Percentiles rank a stretch among this genome's conserved stretches.
These are phyloP conservation scores for Avicennia marina DNA, from an alignment of 257 asterid species.

Conservation along the genomic window DNA sequence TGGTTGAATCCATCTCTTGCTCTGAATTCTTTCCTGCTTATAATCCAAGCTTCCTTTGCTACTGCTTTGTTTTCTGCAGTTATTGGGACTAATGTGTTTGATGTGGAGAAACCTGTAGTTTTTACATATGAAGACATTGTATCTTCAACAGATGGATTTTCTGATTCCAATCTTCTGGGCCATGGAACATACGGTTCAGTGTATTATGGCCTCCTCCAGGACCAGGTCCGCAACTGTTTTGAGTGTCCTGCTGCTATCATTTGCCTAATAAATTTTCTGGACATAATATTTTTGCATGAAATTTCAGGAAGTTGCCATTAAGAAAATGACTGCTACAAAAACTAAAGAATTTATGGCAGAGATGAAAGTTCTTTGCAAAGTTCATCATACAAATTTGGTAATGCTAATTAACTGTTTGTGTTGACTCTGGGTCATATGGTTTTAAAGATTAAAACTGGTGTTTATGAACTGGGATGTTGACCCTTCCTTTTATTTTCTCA, in stretches of 20 bases:
- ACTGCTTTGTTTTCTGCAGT: slow-evolving; percentile 44
- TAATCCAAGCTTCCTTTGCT: neutral
- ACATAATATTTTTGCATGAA: neutral
- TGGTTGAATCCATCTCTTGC: no score
- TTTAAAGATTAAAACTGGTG: slow-evolving; percentile 1
- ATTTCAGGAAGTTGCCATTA: slow-evolving; percentile 86
- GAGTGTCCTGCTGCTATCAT: slow-evolving; percentile 2
- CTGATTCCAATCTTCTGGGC: slow-evolving; percentile 87
- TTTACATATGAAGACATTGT: slow-evolving; percentile 65
- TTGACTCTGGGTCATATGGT: neutral
- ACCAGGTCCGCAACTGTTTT: slow-evolving; percentile 52
- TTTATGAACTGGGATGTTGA: slow-evolving; percentile 17
- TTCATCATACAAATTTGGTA: slow-evolving; percentile 96
- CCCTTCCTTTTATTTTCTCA: slow-evolving; percentile 33
- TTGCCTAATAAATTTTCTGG: slow-evolving; percentile 10
- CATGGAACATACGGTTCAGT: slow-evolving; percentile 94
- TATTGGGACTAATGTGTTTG: slow-evolving; percentile 76
- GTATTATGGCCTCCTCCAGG: slow-evolving; percentile 77
- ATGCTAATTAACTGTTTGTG: slow-evolving; percentile 18
- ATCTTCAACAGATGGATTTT: slow-evolving; percentile 73
- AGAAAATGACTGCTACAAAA: slow-evolving; percentile 85
- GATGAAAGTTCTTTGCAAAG: slow-evolving; percentile 96
- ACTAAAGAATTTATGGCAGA: slow-evolving; percentile 89
- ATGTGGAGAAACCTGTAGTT: slow-evolving; percentile 85
- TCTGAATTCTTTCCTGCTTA: no score